Conservation (phyloP, 1,284 basidiomycete genomes). For the Marasmius fiardii region DNA sequence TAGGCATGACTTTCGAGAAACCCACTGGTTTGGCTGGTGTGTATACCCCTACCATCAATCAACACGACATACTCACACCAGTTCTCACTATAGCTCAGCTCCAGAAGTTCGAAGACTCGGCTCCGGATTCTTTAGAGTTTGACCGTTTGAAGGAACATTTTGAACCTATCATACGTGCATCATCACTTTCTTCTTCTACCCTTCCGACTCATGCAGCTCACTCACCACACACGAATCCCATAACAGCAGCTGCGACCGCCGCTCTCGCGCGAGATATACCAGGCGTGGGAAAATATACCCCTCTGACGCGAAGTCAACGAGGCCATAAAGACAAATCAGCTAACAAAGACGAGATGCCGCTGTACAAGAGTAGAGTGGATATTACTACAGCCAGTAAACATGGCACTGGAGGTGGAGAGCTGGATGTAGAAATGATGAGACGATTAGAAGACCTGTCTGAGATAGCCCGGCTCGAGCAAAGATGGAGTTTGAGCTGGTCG, state of each 20-base stretch:
- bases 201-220: slow-evolving; percentile 42
- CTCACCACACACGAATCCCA: slow-evolving; percentile 73
- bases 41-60: slow-evolving; percentile 18
- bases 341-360: slow-evolving; percentile 71
- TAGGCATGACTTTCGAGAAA: slow-evolving; percentile 93
- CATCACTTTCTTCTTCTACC: slow-evolving; percentile 60
- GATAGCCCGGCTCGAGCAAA: slow-evolving; percentile 71
- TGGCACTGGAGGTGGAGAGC: slow-evolving; percentile 59
- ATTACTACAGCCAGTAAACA: slow-evolving; percentile 48
- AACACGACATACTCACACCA: background rate
- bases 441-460: slow-evolving; percentile 58
- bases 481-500: slow-evolving; percentile 83
- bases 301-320: slow-evolving; percentile 46
- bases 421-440: slow-evolving; percentile 67
- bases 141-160: slow-evolving; percentile 93
- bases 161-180: slow-evolving; percentile 83
- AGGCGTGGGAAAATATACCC: slow-evolving; percentile 72
- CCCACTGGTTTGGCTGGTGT: slow-evolving; percentile 89
- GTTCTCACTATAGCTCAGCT: slow-evolving; percentile 64
- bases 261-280: slow-evolving; percentile 80
- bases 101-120: slow-evolving; percentile 83
- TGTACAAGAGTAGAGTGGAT: slow-evolving; percentile 70
- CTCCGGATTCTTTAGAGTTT: slow-evolving; percentile 83
- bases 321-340: slow-evolving; percentile 50
- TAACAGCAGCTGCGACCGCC: slow-evolving; percentile 82